Conservation (phyloP, 306 rosid species). For the Castanea mollissima region DNA sequence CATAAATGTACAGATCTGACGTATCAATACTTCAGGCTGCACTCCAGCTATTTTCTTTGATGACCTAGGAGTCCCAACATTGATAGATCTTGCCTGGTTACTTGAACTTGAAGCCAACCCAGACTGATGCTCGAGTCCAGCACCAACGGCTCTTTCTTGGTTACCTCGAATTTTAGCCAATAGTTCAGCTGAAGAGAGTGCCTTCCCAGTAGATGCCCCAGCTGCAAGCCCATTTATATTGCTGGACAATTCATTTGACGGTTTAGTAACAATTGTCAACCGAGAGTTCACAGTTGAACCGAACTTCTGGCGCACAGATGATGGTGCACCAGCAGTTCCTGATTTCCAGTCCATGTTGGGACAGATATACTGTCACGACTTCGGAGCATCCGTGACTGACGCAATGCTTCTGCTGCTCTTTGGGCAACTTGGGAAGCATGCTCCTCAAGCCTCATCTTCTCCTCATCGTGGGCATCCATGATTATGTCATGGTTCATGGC, state of each 20-base stretch:
- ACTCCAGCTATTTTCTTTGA: constrained; percentile 43
- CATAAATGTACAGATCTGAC: constrained; percentile 76
- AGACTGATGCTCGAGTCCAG: constrained; percentile 66
- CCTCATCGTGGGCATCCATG: constrained; percentile 85
- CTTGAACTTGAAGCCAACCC: constrained; percentile 32
- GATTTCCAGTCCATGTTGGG: constrained; percentile 98
- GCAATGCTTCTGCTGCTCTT: constrained; percentile 94
- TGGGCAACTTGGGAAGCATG: constrained; percentile 92
- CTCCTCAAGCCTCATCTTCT: constrained; percentile 82
- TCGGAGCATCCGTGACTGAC: constrained; percentile 78
- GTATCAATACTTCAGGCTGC: constrained; percentile 83
- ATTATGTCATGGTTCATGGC: constrained; percentile 90
- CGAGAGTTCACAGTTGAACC: constrained; percentile 74
- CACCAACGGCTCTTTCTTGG: constrained; percentile 70
- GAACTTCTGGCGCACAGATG: constrained; percentile 63
- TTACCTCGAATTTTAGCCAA: constrained; percentile 64
- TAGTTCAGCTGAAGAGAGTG: constrained; percentile 76
- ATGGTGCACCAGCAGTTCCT: constrained; percentile 93
- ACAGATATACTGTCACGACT: constrained; percentile 65
- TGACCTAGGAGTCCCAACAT: constrained; percentile 48
- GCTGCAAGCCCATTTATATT: constrained; percentile 57
- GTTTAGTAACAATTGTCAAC: constrained; percentile 42
- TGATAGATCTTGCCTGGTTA: constrained; percentile 39
- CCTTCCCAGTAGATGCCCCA: constrained; percentile 82
- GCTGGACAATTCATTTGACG: constrained; percentile 42